phyloP scores from a whole-genome alignment of 2,329 filamentous ascomycete genomes.

The Trichoderma cornu-damae region DNA sequence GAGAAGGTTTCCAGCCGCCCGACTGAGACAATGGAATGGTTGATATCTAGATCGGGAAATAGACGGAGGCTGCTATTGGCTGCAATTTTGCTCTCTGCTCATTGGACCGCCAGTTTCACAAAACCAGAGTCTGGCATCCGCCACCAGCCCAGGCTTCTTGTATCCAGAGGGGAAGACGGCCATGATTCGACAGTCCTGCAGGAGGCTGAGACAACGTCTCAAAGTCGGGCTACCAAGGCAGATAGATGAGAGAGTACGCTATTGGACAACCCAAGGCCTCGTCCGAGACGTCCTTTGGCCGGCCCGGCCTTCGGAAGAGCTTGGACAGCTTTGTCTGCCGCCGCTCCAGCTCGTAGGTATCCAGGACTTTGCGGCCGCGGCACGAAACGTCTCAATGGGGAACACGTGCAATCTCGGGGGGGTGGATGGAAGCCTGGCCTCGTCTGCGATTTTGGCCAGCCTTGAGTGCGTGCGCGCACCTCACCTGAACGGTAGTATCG shows the following conservation, averaged over 20 bases:
- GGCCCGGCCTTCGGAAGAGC: too few species aligned
- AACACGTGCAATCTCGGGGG: too few species aligned
- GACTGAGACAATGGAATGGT: not conserved
- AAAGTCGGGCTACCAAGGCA: slow-evolving; percentile 4
- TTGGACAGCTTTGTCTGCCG: too few species aligned
- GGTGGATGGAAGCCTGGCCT: too few species aligned
- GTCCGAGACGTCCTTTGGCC: too few species aligned
- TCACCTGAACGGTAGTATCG: slow-evolving; percentile 40
- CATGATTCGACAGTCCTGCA: slow-evolving; percentile 22
- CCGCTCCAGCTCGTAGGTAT: slow-evolving; percentile 49
- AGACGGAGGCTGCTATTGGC: not conserved
- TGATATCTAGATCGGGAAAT: not conserved
- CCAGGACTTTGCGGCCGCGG: slow-evolving; percentile 39
- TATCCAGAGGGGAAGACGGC: slow-evolving; percentile 20
- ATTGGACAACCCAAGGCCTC: too few species aligned
- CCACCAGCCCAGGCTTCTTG: slow-evolving; percentile 14
- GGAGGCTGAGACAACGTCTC: slow-evolving; percentile 33
- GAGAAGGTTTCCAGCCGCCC: not conserved
- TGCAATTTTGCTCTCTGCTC: not conserved
- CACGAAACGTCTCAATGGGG: slow-evolving; percentile 53
- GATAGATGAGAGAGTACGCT: too few species aligned
- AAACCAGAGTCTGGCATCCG: slow-evolving; percentile 19
- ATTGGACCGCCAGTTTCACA: slow-evolving; percentile 41
- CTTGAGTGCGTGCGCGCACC: slow-evolving; percentile 53
- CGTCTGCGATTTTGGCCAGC: slow-evolving; percentile 59